Percentiles rank a stretch among this genome's conserved stretches.
phyloP scores from a whole-genome alignment of 163 green algal genomes.

The Scenedesmus sp. region DNA sequence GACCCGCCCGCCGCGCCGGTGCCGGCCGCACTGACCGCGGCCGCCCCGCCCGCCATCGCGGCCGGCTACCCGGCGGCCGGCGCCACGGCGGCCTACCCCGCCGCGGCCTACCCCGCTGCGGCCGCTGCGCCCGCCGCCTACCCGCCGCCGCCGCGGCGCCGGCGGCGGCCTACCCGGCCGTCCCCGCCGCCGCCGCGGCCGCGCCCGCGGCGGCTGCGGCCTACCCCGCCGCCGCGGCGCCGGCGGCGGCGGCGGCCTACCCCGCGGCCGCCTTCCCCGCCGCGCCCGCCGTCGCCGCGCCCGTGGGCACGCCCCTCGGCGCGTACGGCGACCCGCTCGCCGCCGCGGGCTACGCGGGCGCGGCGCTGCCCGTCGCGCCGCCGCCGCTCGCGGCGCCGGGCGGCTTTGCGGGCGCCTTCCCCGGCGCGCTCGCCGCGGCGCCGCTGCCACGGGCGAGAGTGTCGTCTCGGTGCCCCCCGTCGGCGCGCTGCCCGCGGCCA shows the following conservation, averaged over 20 bases:
- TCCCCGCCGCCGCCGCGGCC: background rate
- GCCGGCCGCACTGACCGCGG: slow-evolving; percentile 15
- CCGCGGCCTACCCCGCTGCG: slow-evolving; percentile 1
- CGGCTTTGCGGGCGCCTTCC: too few relatives aligned
- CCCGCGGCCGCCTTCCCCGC: background rate
- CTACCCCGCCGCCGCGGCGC: slow-evolving; percentile 3
- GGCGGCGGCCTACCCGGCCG: background rate
- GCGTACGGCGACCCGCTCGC: background rate
- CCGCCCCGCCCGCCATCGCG: background rate
- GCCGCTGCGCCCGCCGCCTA: background rate
- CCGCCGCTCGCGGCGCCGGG: too few relatives aligned
- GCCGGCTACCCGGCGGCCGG: background rate
- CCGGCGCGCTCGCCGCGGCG: background rate
- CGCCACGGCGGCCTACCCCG: background rate
- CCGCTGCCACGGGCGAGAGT: background rate
- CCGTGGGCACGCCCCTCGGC: background rate
- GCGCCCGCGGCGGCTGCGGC: slow-evolving; percentile 5
- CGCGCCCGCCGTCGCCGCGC: background rate
- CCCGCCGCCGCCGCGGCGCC: background rate
- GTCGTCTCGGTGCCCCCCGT: slow-evolving; percentile 21
- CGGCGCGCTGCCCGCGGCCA: background rate
- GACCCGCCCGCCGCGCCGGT: background rate
- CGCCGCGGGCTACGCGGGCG: too few relatives aligned
- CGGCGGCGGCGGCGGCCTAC: background rate
- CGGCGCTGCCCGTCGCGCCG: too few relatives aligned